Conservation (phyloP, 2,329 filamentous ascomycete species). For the Fusarium lyarnte region DNA sequence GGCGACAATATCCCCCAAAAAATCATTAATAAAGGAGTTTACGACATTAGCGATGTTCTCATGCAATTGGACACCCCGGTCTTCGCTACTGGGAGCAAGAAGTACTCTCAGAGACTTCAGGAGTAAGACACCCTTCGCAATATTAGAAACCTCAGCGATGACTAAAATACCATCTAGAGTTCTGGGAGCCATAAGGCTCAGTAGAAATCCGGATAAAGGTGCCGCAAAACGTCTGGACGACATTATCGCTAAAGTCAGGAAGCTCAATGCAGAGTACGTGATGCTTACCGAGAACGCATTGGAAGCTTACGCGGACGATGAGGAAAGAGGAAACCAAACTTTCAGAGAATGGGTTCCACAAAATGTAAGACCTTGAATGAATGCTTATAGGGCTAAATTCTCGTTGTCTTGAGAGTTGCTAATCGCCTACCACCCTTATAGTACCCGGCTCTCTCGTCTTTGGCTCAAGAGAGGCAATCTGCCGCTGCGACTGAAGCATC, state of each 20-base stretch:
- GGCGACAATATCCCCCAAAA: not conserved
- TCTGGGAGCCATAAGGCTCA: not conserved
- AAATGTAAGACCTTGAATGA: not conserved
- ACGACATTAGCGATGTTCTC: not conserved
- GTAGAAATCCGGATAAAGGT: not conserved
- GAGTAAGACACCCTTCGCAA: not conserved
- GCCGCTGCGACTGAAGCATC: not conserved
- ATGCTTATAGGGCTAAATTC: too few species aligned
- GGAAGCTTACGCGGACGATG: accelerated
- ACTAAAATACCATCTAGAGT: not conserved
- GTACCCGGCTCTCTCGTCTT: not conserved
- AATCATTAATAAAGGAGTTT: not conserved
- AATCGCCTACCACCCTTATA: not conserved
- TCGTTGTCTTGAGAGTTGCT: too few species aligned
- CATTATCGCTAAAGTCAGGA: not conserved
- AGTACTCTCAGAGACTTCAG: not conserved
- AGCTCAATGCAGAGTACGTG: accelerated
- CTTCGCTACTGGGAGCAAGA: accelerated
- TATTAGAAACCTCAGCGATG: too few species aligned
- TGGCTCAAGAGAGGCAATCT: not conserved
- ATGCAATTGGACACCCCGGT: not conserved
- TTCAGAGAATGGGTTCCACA: not conserved
- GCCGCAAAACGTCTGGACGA: not conserved
- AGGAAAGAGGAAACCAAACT: not conserved
- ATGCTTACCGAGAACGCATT: accelerated